Conservation (phyloP, 2,329 filamentous ascomycete species). For the Botrytis medusae region DNA sequence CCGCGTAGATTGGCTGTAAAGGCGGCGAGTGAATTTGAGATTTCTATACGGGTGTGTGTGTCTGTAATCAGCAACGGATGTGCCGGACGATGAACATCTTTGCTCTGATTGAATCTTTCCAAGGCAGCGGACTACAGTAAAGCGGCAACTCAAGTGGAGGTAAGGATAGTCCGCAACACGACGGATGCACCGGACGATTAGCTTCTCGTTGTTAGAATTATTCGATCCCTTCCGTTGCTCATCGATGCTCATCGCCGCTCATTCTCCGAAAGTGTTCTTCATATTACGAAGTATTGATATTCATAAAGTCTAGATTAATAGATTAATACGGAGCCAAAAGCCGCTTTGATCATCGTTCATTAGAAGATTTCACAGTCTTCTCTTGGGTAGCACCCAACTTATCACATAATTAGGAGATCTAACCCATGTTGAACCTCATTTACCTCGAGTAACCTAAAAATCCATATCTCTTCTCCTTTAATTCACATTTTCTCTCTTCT, state of each 20-base stretch:
- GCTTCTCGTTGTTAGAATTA: neutral
- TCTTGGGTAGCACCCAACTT: neutral
- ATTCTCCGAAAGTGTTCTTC: neutral
- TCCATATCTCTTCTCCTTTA: neutral
- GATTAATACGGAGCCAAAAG: neutral
- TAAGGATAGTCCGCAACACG: neutral
- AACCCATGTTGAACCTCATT: constrained; percentile 22
- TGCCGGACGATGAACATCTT: neutral
- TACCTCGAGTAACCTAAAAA: constrained; percentile 3
- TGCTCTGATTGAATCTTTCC: neutral
- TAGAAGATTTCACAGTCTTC: neutral
- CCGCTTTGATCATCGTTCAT: constrained; percentile 4
- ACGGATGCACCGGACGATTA: neutral
- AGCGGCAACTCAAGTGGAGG: neutral
- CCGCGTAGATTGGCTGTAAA: neutral
- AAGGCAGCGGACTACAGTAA: neutral
- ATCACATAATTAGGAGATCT: neutral
- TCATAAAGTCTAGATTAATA: neutral
- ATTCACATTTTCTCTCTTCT: neutral
- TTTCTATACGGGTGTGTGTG: neutral
- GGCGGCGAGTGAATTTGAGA: neutral
- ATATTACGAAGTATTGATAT: neutral
- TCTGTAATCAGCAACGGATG: neutral
- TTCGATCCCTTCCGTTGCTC: neutral
- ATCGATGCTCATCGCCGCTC: neutral